Base-by-base conservation (phyloP, 768 basidiomycete genomes). In the Pilatotrama ljubarskyi region DNA sequence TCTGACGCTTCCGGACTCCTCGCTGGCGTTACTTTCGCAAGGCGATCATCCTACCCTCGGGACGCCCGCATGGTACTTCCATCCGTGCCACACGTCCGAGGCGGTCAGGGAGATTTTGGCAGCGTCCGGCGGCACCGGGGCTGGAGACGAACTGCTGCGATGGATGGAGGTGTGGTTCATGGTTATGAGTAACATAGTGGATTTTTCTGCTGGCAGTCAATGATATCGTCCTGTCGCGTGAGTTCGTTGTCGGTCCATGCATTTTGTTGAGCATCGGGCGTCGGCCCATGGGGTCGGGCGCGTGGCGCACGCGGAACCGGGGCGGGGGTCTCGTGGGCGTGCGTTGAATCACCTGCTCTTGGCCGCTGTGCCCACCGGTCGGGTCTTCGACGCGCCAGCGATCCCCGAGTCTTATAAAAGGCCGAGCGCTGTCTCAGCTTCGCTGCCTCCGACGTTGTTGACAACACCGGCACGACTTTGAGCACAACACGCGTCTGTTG, bases 21-120 rank as follows among this genome's bases (percentile, higher is more conserved):
- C 83, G 5, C 89, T 93, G 66, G 91, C 94, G 10, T 72, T 95
- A 20, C 74, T 96, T 10, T 91, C 93, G 13, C 91, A 93, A 66
- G 90, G 90, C 9, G 94, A 96, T 58, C 94, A 95, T 67, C 94
- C 93, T 0, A 84, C 80, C 5, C 77, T 90, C 29, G 87, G 85
- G 20, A 83, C 76, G 2, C 86, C 87, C 9, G 86, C 84, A 55
- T 96, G 92, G 92, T 92, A 87, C 68, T 76, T 96, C 38, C 94
- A 96, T 70, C 94, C 94, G 10, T 96, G 94, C 70, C 86, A 91
- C 70, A 90, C 87, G 3, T 79, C 80, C 10, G 73, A 72, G 35
- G 83, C 85, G 1, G 83, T 96, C 1, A 75, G 76, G 22, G 93
- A 95, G 73, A 74, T 96, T 20, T 70, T 93, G 73, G 64, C 68